Evolutionary conservation across 192 early-diverging fungal genomes (phyloP).

Genomic region (Paraglomus occultum): DNA sequence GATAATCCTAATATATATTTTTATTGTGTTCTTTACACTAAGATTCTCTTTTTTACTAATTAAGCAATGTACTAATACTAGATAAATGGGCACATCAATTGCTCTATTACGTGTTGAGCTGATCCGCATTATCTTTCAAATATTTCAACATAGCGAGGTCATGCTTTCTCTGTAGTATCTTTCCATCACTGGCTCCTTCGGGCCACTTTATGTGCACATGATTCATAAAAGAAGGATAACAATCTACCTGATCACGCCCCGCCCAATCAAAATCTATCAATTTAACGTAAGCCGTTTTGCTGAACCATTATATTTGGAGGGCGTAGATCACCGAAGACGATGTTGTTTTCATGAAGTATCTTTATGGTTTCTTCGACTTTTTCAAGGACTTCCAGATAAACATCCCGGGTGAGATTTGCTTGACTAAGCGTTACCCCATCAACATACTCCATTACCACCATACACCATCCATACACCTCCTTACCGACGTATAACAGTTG

Average conservation of each 20-base stretch:
- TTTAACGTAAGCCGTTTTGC: neutral
- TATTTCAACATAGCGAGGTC: neutral
- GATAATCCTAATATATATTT: too few relatives aligned
- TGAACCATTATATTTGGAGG: neutral
- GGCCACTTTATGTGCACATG: neutral
- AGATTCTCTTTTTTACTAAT: too few relatives aligned
- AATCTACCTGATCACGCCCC: neutral
- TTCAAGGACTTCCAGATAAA: neutral
- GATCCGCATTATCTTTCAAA: neutral
- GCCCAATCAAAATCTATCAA: constrained; percentile 12
- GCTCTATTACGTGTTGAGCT: too few relatives aligned
- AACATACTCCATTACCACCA: constrained; percentile 8
- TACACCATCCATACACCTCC: neutral
- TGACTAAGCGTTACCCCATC: neutral
- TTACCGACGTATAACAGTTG: neutral
- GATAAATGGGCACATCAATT: too few relatives aligned
- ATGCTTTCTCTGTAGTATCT: neutral
- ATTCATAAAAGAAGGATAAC: constrained; percentile 3
- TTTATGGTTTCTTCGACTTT: neutral
- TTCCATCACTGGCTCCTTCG: neutral
- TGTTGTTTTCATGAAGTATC: neutral
- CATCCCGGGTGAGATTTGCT: neutral
- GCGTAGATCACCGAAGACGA: constrained; percentile 7
- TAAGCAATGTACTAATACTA: too few relatives aligned
- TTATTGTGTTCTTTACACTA: too few relatives aligned